Evolutionary conservation across 148 eudicot genomes (phyloP).

Genomic region (Talinum fruticosum): DNA sequence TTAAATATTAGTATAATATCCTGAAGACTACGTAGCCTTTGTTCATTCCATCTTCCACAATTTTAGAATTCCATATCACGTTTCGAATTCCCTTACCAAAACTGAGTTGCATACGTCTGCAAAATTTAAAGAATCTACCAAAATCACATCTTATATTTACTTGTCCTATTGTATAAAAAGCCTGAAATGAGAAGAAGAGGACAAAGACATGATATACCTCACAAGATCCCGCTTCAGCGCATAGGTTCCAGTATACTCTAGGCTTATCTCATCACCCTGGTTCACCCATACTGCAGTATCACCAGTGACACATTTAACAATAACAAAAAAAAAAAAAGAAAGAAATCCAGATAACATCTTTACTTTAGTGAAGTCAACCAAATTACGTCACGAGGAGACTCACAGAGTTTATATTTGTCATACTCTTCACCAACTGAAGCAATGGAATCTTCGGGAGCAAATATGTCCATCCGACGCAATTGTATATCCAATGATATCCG

Average conservation of each 20-base stretch:
- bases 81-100: background rate
- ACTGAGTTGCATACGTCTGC: background rate
- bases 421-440: constrained; percentile 55
- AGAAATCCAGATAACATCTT: constrained; percentile 1
- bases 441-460: constrained; percentile 62
- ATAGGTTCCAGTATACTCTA: constrained; percentile 86
- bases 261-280: constrained; percentile 96
- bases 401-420: constrained; percentile 72
- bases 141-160: background rate
- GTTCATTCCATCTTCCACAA: background rate
- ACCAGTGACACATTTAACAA: constrained; percentile 15
- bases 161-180: background rate
- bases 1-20: background rate
- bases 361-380: background rate
- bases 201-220: constrained; percentile 36
- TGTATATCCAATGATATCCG: constrained; percentile 58
- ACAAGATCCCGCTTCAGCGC: constrained; percentile 95
- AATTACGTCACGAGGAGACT: constrained; percentile 18
- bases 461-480: constrained; percentile 55
- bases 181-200: background rate
- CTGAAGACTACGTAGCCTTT: background rate
- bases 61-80: background rate
- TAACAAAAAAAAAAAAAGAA: no score
- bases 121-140: background rate
- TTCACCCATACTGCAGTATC: constrained; percentile 80